phyloP scores from a whole-genome alignment of 1,139 yeast species.

The Magnusiomyces suaveolens region DNA sequence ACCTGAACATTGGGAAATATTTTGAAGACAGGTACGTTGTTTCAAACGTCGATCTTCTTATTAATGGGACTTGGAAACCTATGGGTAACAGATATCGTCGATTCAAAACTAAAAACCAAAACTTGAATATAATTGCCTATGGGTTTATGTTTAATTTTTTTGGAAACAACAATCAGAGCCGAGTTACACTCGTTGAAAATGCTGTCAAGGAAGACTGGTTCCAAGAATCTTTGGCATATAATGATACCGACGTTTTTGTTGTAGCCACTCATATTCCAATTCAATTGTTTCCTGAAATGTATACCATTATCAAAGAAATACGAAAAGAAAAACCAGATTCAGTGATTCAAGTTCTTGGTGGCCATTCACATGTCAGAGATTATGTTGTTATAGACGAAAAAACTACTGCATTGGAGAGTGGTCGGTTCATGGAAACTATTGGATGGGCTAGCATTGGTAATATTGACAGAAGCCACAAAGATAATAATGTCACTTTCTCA shows the following conservation, averaged over 20 bases:
- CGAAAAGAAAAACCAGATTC: slow-evolving; percentile 51
- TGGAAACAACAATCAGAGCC: slow-evolving; percentile 49
- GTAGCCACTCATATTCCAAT: slow-evolving; percentile 80
- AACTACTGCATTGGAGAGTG: slow-evolving; percentile 77
- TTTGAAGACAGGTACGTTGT: slow-evolving; percentile 62
- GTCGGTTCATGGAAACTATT: slow-evolving; percentile 83
- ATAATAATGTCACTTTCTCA: slow-evolving; percentile 27
- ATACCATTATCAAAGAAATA: slow-evolving; percentile 38
- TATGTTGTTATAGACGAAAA: slow-evolving; percentile 56
- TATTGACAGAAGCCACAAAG: slow-evolving; percentile 16
- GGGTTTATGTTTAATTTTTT: slow-evolving; percentile 75
- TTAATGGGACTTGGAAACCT: slow-evolving; percentile 40
- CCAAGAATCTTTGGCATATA: slow-evolving; percentile 38
- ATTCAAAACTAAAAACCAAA: slow-evolving; percentile 51
- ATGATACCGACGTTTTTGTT: slow-evolving; percentile 55
- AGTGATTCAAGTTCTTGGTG: slow-evolving; percentile 82
- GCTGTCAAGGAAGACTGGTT: slow-evolving; percentile 60
- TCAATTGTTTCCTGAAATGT: slow-evolving; percentile 50
- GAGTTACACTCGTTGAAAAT: slow-evolving; percentile 54
- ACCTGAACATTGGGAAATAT: slow-evolving; percentile 44
- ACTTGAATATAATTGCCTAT: slow-evolving; percentile 50
- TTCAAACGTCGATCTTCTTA: slow-evolving; percentile 67
- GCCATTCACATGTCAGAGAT: slow-evolving; percentile 90
- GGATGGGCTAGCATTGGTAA: slow-evolving; percentile 68
- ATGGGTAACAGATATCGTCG: slow-evolving; percentile 61